Evolutionary conservation across 495 filamentous ascomycete species (phyloP), one percentile per base, ranked within the genome.

Genomic region (Penicillium subrubescens): DNA sequence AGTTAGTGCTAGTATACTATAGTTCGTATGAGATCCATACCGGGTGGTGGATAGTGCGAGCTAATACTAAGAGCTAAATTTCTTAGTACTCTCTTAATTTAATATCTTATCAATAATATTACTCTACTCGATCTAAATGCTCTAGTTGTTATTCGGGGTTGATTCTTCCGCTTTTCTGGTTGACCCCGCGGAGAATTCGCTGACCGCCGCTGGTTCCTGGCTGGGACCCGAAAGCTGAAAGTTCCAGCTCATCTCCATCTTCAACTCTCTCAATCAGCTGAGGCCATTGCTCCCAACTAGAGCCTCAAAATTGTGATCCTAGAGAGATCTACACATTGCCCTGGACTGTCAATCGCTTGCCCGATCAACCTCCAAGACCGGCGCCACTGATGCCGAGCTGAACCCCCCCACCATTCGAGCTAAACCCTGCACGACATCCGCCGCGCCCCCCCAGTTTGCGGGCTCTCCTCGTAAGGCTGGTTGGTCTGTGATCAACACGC

Each of bases 361-460:
- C 53, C 41, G 61, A 64, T 64, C 58, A 58, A 35, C 61, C 43
- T 54, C 53, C 23, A 69, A 66, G 70, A 60, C 58, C 63, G 67
- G 64, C 73, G 72, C 71, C 73, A 73, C 73, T 51, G 58, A 57
- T 71, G 61, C 69, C 71, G 71, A 67, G 63, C 62, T 35, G 44
- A 56, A 34, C 21, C 8, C 21, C 33, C 63, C 64, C 67, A 29
- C 65, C 51, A 29, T 21, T 34, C 43, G 56, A 60, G 59, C 73
- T 64, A 72, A 74, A 65, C 73, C 75, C 73, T 79, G 76, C 72
- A 67, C 67, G 60, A 54, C 43, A 59, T 62, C 55, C 64, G 29
- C 35, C 35, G 33, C 33, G 23, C 60, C 65, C 52, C 52, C 48
- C 23, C 17, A 31, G 48, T 52, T 52, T 31, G 27, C 43, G 21